These are phyloP conservation scores for Thraustotheca clavata DNA, from an alignment of 352 stramenopile species.

Conservation along the genomic window DNA sequence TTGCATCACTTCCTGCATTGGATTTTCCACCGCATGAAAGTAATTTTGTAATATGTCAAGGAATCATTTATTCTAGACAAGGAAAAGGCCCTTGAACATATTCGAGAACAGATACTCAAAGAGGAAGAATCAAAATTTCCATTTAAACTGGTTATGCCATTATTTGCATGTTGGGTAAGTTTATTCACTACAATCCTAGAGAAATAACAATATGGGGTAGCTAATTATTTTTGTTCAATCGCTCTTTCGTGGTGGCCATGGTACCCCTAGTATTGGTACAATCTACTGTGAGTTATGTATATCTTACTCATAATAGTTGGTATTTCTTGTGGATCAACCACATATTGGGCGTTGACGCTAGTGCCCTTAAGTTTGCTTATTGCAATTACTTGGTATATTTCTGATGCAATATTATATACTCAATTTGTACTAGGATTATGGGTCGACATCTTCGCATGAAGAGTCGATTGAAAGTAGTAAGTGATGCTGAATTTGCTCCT, in stretches of 20 bases:
- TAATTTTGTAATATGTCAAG: too few species aligned
- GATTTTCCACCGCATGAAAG: too few species aligned
- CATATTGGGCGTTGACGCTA: slow-evolving; percentile 85
- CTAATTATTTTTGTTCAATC: slow-evolving; percentile 47
- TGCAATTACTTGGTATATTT: slow-evolving; percentile 23
- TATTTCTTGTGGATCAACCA: slow-evolving; percentile 86
- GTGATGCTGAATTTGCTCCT: slow-evolving; percentile 67
- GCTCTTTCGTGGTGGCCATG: slow-evolving; percentile 64
- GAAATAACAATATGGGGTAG: too few species aligned
- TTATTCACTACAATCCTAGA: too few species aligned
- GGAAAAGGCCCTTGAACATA: not conserved
- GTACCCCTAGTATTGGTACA: slow-evolving; percentile 36
- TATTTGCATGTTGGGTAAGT: slow-evolving; percentile 43
- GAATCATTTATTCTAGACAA: slow-evolving; percentile 12
- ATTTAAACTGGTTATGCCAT: slow-evolving; percentile 40
- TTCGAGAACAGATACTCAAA: not conserved
- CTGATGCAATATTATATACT: slow-evolving; percentile 16
- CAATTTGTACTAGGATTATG: slow-evolving; percentile 45
- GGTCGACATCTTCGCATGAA: slow-evolving; percentile 49
- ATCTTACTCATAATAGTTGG: slow-evolving; percentile 50
- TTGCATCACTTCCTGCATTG: too few species aligned
- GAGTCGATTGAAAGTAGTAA: slow-evolving; percentile 66
- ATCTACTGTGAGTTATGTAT: not conserved
- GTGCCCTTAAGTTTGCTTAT: slow-evolving; percentile 61
- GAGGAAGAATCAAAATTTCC: slow-evolving; percentile 43